Conservation (phyloP, 2,329 filamentous ascomycete species). For the Claviceps sorghi region DNA sequence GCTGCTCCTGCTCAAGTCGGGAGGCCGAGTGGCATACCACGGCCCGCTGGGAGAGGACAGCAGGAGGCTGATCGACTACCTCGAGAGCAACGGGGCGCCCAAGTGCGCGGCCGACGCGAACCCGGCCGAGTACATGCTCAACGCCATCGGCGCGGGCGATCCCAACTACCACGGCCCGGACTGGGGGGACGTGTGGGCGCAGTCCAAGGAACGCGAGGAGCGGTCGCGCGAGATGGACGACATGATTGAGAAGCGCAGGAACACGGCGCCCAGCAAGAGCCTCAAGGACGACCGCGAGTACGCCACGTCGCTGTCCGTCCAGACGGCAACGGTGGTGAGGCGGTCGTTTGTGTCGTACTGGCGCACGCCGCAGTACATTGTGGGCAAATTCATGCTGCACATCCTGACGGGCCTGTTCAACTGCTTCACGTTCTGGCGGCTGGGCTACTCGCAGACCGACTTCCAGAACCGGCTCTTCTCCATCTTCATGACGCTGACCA, state of each 20-base stretch:
- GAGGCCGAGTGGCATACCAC: constrained; percentile 39
- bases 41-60: constrained; percentile 38
- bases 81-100: constrained; percentile 32
- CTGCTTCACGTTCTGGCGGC: constrained; percentile 54
- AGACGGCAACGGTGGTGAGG: constrained; percentile 38
- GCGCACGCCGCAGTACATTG: constrained; percentile 48
- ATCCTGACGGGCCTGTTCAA: constrained; percentile 53
- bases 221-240: constrained; percentile 36
- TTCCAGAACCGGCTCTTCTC: constrained; percentile 61
- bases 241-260: constrained; percentile 32
- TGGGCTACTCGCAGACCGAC: constrained; percentile 42
- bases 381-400: constrained; percentile 48
- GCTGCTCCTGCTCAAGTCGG: constrained; percentile 36
- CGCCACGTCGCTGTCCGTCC: constrained; percentile 42
- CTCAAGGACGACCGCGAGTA: constrained; percentile 43
- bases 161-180: constrained; percentile 46
- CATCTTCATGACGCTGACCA: constrained; percentile 62
- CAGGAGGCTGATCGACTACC: constrained; percentile 33
- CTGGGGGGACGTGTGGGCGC: constrained; percentile 47
- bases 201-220: constrained; percentile 32
- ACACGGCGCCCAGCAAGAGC: constrained; percentile 20
- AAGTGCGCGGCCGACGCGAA: constrained; percentile 35
- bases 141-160: constrained; percentile 46
- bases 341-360: constrained; percentile 50
- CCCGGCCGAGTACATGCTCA: constrained; percentile 41